phyloP scores from a whole-genome alignment of 2,329 filamentous ascomycete species.

The Macrophomina tecta region DNA sequence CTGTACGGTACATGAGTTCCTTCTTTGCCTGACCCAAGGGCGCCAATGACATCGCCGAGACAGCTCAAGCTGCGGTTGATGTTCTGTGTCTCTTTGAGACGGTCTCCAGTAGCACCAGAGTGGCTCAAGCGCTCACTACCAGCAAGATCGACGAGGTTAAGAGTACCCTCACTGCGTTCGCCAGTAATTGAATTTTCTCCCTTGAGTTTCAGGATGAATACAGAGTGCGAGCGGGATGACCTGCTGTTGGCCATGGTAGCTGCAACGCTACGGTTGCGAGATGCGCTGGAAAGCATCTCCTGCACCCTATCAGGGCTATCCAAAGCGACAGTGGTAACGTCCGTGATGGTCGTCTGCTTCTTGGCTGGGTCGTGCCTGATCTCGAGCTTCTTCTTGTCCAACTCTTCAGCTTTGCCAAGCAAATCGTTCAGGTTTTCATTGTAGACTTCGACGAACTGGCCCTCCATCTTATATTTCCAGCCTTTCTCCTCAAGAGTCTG shows the following conservation, averaged over 20 bases:
- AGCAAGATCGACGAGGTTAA: conserved; percentile 95
- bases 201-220: conserved; percentile 81
- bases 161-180: conserved; percentile 86
- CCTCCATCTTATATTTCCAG: conserved; percentile 93
- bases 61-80: conserved; percentile 96
- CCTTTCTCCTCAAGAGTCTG: conserved; percentile 85
- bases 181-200: conserved; percentile 75
- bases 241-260: conserved; percentile 98
- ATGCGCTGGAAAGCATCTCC: conserved; percentile 77
- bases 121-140: conserved; percentile 91
- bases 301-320: conserved; percentile 83
- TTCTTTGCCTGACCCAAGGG: conserved; percentile 81
- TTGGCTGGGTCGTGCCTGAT: conserved; percentile 84
- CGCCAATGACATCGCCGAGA: conserved; percentile 91
- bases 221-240: conserved; percentile 91
- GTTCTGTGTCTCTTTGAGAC: conserved; percentile 91
- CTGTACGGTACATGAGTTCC: conserved; percentile 87
- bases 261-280: conserved; percentile 87
- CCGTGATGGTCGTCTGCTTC: conserved; percentile 81
- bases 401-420: conserved; percentile 71
- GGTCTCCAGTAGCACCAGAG: conserved; percentile 82
- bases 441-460: conserved; percentile 96
- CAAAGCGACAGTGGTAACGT: conserved; percentile 77
- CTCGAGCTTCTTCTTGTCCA: conserved; percentile 83
- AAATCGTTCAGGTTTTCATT: conserved; percentile 96